phyloP scores from a whole-genome alignment of 352 stramenopile genomes.

The Phytophthora nicotianae region DNA sequence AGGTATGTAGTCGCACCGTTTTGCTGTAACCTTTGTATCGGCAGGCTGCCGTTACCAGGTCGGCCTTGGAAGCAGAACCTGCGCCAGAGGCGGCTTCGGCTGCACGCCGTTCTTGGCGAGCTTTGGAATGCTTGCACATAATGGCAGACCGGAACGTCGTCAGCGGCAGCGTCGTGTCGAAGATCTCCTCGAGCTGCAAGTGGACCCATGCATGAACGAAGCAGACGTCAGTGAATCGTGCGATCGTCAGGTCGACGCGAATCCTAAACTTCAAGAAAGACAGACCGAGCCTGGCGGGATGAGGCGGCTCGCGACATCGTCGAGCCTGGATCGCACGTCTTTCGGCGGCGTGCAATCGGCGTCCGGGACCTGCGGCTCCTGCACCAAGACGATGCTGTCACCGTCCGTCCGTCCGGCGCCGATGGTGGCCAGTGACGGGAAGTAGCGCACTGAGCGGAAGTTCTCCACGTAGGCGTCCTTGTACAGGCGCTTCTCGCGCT shows the following conservation, averaged over 20 bases:
- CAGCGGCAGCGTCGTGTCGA: slow-evolving; percentile 57
- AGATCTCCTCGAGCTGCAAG: slow-evolving; percentile 62
- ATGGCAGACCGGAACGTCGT: slow-evolving; percentile 61
- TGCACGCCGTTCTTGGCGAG: slow-evolving; percentile 30
- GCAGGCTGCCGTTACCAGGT: background rate
- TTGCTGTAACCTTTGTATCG: slow-evolving; percentile 3
- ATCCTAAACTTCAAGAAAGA: slow-evolving; percentile 31
- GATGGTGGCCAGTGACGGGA: slow-evolving; percentile 67
- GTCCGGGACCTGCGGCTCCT: slow-evolving; percentile 38
- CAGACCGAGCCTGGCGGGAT: slow-evolving; percentile 59
- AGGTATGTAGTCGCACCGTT: slow-evolving; percentile 22
- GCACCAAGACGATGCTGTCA: slow-evolving; percentile 71
- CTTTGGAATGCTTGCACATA: slow-evolving; percentile 74
- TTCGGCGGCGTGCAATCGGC: slow-evolving; percentile 6
- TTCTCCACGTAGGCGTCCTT: slow-evolving; percentile 78
- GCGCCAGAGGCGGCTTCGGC: background rate
- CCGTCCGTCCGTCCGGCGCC: slow-evolving; percentile 49
- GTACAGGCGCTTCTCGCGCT: slow-evolving; percentile 79
- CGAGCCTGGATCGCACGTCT: slow-evolving; percentile 25
- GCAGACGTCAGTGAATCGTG: slow-evolving; percentile 30
- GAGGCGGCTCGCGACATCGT: slow-evolving; percentile 56
- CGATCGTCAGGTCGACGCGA: slow-evolving; percentile 32
- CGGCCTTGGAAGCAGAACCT: slow-evolving; percentile 6
- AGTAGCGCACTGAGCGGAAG: slow-evolving; percentile 75
- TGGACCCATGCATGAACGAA: slow-evolving; percentile 7